Evolutionary conservation across 495 filamentous ascomycete genomes (phyloP), one percentile per base, ranked within the genome.

Genomic region (Hyaloscypha bicolor): DNA sequence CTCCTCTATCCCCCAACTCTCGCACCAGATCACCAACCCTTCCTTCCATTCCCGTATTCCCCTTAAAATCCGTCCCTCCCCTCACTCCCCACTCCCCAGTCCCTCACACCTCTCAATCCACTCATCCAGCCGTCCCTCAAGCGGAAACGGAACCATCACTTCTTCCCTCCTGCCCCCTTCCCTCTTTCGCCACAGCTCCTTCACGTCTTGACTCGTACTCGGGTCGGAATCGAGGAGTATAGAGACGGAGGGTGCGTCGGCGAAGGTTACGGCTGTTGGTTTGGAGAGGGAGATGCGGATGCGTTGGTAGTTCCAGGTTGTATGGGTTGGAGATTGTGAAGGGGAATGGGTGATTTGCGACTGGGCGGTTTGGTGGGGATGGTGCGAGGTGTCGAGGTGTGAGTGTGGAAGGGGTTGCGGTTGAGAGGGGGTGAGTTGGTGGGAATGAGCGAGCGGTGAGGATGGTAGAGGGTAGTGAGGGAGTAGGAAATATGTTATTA

Each of bases 221-320:
- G 61, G 61, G 55, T 63, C 74, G 70, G 60, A 75, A 63, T 14
- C 62, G 9, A 70, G 21, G 6, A 76, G 61, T 3, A 87, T 76
- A 69, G 88, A 84, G 5, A 88, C 82, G 11, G 76, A 68, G 1
- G 87, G 83, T 22, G 82, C 83, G 67, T 87, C 87, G 3, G 87
- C 86, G 65, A 84, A 76, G 3, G 82, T 80, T 14, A 88, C 80
- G 0, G 86, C 86, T 9, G 81, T 82, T 21, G 86, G 88, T 72
- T 89, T 88, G 72, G 85, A 83, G 31, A 90, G 73, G 22, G 76
- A 71, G 16, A 88, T 78, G 62, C 75, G 76, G 25, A 88, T 75
- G 48, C 77, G 39, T 60, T 68, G 63, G 70, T 57, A 74, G 73
- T 22, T 57, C 9, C 37, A 52, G 39, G 2, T 25, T 25, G 25